Conservation (phyloP, 148 eudicot species). For the Spergularia marina region DNA sequence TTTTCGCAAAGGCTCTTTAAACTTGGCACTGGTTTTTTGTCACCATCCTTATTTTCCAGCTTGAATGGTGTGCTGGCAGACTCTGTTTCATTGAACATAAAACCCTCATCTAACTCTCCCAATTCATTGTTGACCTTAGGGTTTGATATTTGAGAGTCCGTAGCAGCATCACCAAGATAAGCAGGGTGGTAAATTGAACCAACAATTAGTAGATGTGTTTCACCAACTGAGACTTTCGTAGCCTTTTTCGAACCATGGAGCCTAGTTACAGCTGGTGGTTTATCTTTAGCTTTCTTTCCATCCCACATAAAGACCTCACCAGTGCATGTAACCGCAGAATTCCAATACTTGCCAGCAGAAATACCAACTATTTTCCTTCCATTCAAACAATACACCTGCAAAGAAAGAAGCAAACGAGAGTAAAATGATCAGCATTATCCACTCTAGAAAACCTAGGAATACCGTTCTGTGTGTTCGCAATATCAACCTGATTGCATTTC, state of each 20-base stretch:
- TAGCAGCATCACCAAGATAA: slow-evolving; percentile 38
- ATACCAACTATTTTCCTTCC: slow-evolving; percentile 62
- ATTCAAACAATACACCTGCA: slow-evolving; percentile 61
- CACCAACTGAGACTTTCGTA: slow-evolving; percentile 82
- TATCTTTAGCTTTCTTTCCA: slow-evolving; percentile 60
- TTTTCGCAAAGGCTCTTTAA: slow-evolving; percentile 90
- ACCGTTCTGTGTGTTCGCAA: slow-evolving; percentile 3
- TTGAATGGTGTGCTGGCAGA: slow-evolving; percentile 24
- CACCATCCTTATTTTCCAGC: slow-evolving; percentile 29
- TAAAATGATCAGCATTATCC: neutral
- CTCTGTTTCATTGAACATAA: slow-evolving; percentile 58
- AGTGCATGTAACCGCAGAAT: slow-evolving; percentile 70
- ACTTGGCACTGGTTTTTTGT: slow-evolving; percentile 49
- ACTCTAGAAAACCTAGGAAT: neutral
- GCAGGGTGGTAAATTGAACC: slow-evolving; percentile 85
- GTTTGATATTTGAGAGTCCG: slow-evolving; percentile 32
- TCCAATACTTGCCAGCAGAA: slow-evolving; percentile 93
- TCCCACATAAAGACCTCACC: slow-evolving; percentile 96
- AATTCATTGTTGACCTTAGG: slow-evolving; percentile 31
- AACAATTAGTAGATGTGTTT: slow-evolving; percentile 79
- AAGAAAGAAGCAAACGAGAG: neutral
- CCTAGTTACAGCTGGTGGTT: slow-evolving; percentile 54
- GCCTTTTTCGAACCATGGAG: slow-evolving; percentile 85
- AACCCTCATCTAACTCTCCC: slow-evolving; percentile 71
- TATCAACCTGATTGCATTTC: slow-evolving; percentile 78